Percentiles rank a stretch among this genome's conserved stretches.
Conservation (phyloP, 73 alveolate genomes). For the Paramecium sonneborni region DNA sequence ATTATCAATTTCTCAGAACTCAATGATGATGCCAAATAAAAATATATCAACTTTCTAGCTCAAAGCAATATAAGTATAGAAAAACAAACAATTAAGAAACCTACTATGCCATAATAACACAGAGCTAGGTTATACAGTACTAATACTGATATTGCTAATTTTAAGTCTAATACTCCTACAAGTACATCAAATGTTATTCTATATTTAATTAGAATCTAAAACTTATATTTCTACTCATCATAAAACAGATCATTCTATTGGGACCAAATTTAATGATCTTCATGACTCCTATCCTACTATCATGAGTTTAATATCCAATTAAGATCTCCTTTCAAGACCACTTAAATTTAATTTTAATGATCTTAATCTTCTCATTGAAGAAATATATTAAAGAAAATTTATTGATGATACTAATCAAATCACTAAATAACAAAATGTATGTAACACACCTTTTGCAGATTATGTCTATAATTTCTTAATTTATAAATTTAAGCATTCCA, state of each 20-base stretch:
- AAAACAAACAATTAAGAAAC: background rate
- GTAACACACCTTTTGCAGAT: background rate
- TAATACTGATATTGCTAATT: background rate
- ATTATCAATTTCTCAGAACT: conserved; percentile 32
- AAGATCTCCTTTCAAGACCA: background rate
- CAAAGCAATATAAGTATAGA: background rate
- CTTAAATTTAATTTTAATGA: conserved; percentile 31
- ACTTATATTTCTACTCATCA: background rate
- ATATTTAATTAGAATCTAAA: background rate
- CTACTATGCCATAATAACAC: background rate
- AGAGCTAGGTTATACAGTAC: conserved; percentile 17
- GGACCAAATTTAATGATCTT: background rate
- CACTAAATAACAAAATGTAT: background rate
- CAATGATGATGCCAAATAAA: background rate
- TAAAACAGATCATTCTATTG: background rate
- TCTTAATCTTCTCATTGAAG: background rate
- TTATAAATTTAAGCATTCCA: background rate
- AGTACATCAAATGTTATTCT: background rate
- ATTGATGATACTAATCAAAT: background rate
- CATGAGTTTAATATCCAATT: conserved; percentile 9
- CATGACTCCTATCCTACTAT: background rate
- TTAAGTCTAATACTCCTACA: conserved; percentile 25
- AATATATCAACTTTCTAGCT: background rate
- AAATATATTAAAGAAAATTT: conserved; percentile 18
- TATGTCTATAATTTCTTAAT: background rate